Conservation (phyloP, 2,329 filamentous ascomycete species). For the Trichoderma harzianum region DNA sequence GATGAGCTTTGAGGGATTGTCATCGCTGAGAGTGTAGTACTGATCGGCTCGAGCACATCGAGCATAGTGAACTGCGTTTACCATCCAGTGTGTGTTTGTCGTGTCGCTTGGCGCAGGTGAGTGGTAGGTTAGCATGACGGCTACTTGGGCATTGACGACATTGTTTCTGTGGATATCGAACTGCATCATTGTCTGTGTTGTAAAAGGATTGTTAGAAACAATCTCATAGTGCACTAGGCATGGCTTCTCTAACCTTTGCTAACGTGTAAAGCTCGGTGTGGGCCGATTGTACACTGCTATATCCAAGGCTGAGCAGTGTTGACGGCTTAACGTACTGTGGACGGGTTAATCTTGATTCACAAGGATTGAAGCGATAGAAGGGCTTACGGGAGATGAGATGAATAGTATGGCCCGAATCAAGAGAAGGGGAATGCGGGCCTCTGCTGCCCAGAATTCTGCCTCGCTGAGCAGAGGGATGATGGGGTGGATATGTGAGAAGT, state of each 20-base stretch:
- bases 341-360: neutral
- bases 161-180: constrained; percentile 12
- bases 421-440: constrained; percentile 6
- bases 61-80: constrained; percentile 5
- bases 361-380: neutral
- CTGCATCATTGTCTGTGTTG: neutral
- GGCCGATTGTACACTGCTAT: constrained; percentile 3
- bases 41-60: constrained; percentile 11
- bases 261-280: neutral
- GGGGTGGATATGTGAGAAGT: constrained; percentile 10
- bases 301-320: constrained; percentile 7
- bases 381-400: constrained; percentile 8
- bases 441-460: constrained; percentile 10
- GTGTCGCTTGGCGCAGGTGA: neutral
- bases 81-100: constrained; percentile 15
- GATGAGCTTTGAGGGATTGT: neutral
- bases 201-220: neutral
- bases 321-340: neutral
- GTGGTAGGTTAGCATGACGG: constrained; percentile 11
- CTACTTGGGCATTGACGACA: constrained; percentile 9
- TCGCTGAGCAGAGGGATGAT: constrained; percentile 8
- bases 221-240: neutral
- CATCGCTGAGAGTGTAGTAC: neutral
- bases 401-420: constrained; percentile 7
- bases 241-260: neutral